Evolutionary conservation across 2,329 filamentous ascomycete species (phyloP).

Genomic region (Pyrenophora tritici-repentis): DNA sequence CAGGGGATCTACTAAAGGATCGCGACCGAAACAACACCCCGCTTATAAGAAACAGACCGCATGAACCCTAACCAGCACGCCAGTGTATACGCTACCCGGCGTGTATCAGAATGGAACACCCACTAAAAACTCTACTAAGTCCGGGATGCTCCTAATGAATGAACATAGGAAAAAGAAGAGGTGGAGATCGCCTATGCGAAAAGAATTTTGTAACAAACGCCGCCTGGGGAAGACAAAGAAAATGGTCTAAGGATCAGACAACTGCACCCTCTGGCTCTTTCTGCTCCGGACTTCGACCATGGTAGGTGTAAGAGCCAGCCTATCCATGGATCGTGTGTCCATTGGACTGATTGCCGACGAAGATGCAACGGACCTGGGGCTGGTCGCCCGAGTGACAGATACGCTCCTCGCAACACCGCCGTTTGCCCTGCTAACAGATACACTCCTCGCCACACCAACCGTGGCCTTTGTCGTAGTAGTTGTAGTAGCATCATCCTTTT

Average conservation of each 20-base stretch:
- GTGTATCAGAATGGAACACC: slow-evolving; percentile 10
- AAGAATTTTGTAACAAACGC: slow-evolving; percentile 1
- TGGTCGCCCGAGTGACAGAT: slow-evolving; percentile 38
- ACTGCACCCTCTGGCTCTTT: slow-evolving; percentile 43
- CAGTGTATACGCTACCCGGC: background rate
- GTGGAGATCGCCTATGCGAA: background rate
- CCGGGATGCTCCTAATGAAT: background rate
- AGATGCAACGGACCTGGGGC: slow-evolving; percentile 24
- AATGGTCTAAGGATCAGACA: slow-evolving; percentile 38
- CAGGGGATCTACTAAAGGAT: slow-evolving; percentile 1
- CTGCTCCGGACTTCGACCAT: slow-evolving; percentile 45
- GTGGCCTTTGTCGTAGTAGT: slow-evolving; percentile 24
- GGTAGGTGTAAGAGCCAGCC: slow-evolving; percentile 39
- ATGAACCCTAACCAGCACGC: slow-evolving; percentile 5
- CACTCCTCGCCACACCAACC: slow-evolving; percentile 37
- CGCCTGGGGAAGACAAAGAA: background rate
- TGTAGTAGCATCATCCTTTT: slow-evolving; percentile 3
- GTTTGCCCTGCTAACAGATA: slow-evolving; percentile 40
- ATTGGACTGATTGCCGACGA: slow-evolving; percentile 10
- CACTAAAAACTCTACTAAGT: background rate
- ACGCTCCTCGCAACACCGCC: slow-evolving; percentile 36
- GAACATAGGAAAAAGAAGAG: slow-evolving; percentile 1
- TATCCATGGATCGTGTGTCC: slow-evolving; percentile 33
- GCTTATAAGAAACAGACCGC: slow-evolving; percentile 3
- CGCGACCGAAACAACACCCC: slow-evolving; percentile 8